Base-by-base conservation (phyloP, 2,329 filamentous ascomycete genomes). In the Ilyonectria sp. region DNA sequence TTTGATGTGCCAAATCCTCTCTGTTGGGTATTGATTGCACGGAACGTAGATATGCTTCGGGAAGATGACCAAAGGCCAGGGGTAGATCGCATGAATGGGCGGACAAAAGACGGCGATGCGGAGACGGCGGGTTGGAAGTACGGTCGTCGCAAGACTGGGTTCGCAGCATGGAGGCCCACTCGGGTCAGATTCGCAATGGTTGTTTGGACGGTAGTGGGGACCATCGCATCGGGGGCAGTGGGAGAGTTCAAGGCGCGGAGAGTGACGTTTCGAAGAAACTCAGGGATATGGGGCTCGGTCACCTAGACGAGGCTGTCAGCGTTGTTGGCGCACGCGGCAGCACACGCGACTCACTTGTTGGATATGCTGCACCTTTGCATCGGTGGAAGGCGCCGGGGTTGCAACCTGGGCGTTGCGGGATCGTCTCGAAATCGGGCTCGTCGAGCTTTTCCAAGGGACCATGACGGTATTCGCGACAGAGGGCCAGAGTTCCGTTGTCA, bases 401-500 rank as follows among this genome's bases (percentile, higher is more conserved):
- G 52, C 33, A 17, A 15, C 35, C 7, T 69, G 57, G 17, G 64
- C 63, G 35, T 26, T 53, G 53, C 46, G 58, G 13, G 66, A 53
- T 68, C 70, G 68, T 46, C 58, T 59, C 54, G 67, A 55, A 21
- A 63, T 60, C 7, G 65, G 37, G 13, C 58, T 65, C 15, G 64
- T 53, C 17, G 69, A 72, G 53, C 66, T 67, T 56, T 68, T 73
- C 77, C 77, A 83, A 9, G 84, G 80, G 21, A 79, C 67, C 63
- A 78, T 74, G 17, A 84, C 68, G 13, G 81, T 81, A 66, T 79
- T 84, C 58, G 80, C 78, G 68, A 86, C 79, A 50, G 84, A 85
- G 60, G 85, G 84, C 82, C 83, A 83, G 60, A 86, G 71, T 43
- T 84, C 84, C 56, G 83, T 76, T 8, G 82, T 81, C 67, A 80